phyloP scores from a whole-genome alignment of 2,329 filamentous ascomycete genomes.

The Exophiala xenobiotica region DNA sequence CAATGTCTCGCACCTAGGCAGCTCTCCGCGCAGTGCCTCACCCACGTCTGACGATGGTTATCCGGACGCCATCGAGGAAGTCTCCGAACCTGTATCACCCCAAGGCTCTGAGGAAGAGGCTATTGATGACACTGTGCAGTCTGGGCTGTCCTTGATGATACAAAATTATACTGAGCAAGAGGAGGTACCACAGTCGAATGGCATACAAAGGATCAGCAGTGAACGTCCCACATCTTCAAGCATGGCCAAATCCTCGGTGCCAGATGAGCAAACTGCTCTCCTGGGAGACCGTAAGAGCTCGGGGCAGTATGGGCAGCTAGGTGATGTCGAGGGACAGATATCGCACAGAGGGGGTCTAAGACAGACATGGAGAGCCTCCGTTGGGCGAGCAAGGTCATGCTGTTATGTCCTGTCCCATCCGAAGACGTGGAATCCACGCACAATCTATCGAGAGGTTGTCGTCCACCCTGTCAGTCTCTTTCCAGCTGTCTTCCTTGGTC shows the following conservation, averaged over 20 bases:
- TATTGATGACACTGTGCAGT: slow-evolving; percentile 40
- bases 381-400: slow-evolving; percentile 14
- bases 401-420: slow-evolving; percentile 52
- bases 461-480: slow-evolving; percentile 69
- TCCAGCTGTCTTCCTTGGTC: slow-evolving; percentile 82
- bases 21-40: slow-evolving; percentile 17
- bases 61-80: slow-evolving; percentile 58
- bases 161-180: slow-evolving; percentile 39
- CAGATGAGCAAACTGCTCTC: slow-evolving; percentile 29
- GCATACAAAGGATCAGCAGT: slow-evolving; percentile 3
- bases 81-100: slow-evolving; percentile 58
- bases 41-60: slow-evolving; percentile 25
- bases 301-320: slow-evolving; percentile 18
- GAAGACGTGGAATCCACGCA: slow-evolving; percentile 68
- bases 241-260: slow-evolving; percentile 20
- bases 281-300: slow-evolving; percentile 26
- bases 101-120: slow-evolving; percentile 39
- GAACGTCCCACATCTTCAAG: slow-evolving; percentile 6
- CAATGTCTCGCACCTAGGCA: slow-evolving; percentile 21
- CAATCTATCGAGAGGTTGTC: slow-evolving; percentile 64
- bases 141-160: slow-evolving; percentile 53
- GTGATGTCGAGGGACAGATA: slow-evolving; percentile 34
- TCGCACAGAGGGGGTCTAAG: slow-evolving; percentile 3
- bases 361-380: slow-evolving; percentile 10
- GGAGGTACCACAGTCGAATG: slow-evolving; percentile 26